Evolutionary conservation across 1,284 basidiomycete species (phyloP), one percentile per base, ranked within the genome.

Genomic region (Somion occarium): DNA sequence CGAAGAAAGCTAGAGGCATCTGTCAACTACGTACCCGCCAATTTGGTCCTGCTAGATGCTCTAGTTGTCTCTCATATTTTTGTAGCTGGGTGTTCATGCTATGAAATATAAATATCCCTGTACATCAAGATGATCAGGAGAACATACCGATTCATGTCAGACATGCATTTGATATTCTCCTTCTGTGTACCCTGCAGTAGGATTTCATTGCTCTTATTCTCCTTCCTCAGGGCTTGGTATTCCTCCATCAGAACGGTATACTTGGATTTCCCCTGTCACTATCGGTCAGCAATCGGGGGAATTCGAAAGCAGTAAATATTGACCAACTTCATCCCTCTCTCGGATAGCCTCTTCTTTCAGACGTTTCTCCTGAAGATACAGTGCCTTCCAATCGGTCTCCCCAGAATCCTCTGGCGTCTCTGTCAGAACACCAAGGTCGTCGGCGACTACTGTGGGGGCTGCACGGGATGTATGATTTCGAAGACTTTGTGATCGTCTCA

Each of bases 171-270:
- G 30, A 34, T 34, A 15, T 90, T 90, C 68, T 90, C 87, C 48
- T 85, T 69, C 56, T 88, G 86, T 0, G 85, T 88, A 0, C 87
- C 88, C 54, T 85, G 78, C 0, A 89, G 66, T 2, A 90, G 69
- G 12, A 90, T 69, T 37, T 88, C 87, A 0, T 88, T 70, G 53
- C 84, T 85, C 59, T 79, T 81, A 59, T 82, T 80, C 57, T 90
- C 87, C 59, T 79, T 81, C 63, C 84, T 72, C 26, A 89, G 66
- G 37, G 73, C 75, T 55, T 85, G 79, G 18, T 34, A 34, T 34
- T 34, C 30, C 7, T 15, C 15, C 30, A 34, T 34, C 30, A 34
- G 30, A 34, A 88, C 70, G 0, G 69, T 34, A 15, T 34, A 34
- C 15, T 34, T 34, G 7, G 30, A 7, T 34, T 34, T 34, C n/a